Evolutionary conservation across 106 monocot species (phyloP).

Genomic region (Dendrobium officinale): DNA sequence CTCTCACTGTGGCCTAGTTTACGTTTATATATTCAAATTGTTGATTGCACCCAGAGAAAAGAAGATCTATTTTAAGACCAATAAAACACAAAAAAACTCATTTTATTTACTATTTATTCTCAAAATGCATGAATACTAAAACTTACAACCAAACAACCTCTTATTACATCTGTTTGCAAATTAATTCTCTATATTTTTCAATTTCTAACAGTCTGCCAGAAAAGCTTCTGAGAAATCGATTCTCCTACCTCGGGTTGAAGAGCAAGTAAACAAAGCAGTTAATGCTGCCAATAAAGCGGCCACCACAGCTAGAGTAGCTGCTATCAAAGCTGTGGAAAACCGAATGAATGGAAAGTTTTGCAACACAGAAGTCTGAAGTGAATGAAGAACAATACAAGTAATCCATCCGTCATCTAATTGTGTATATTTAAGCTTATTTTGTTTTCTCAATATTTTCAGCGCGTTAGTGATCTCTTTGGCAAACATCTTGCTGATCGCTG

Average conservation of each 20-base stretch:
- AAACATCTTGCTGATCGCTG: constrained; percentile 3
- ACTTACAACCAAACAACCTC: too few species aligned
- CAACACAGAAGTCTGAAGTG: constrained; percentile 8
- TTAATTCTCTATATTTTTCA: not conserved
- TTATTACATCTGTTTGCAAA: not conserved
- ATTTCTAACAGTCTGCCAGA: constrained; percentile 23
- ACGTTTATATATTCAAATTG: too few species aligned
- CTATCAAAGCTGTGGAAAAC: constrained; percentile 48
- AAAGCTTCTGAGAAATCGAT: constrained; percentile 29
- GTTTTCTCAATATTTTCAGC: not conserved
- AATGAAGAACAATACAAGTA: not conserved
- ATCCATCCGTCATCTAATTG: constrained; percentile 3
- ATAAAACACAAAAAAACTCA: too few species aligned
- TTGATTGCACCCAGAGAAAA: too few species aligned
- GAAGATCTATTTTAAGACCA: too few species aligned
- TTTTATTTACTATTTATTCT: too few species aligned
- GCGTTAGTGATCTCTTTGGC: constrained; percentile 1
- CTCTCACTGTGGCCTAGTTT: too few species aligned
- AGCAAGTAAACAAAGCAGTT: constrained; percentile 38
- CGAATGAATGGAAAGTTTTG: constrained; percentile 24
- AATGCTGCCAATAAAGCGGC: constrained; percentile 40
- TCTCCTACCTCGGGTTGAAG: constrained; percentile 31
- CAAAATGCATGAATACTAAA: too few species aligned
- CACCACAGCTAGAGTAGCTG: constrained; percentile 43
- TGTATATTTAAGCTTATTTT: not conserved